Evolutionary conservation across 768 basidiomycete genomes (phyloP).

Genomic region (Russula foetens): DNA sequence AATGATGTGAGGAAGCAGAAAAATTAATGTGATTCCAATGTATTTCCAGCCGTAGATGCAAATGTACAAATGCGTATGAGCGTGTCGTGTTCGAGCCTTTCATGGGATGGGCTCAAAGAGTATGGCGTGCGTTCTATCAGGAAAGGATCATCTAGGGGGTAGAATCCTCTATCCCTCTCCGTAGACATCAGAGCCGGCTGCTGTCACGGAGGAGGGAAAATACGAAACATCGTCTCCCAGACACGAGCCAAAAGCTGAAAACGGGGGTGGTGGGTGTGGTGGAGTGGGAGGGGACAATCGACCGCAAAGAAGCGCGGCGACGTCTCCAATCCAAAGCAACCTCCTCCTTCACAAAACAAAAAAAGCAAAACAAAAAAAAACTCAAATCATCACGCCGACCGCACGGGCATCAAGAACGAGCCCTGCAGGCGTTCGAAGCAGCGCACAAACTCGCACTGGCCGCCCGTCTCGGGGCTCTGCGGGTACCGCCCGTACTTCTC

Average conservation of each 20-base stretch:
- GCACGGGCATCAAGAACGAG: background rate
- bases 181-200: slow-evolving; percentile 1
- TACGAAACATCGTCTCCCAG: background rate
- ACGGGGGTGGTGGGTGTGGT: background rate
- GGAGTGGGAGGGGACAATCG: no score
- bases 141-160: background rate
- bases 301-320: no score
- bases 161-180: background rate
- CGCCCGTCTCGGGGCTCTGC: slow-evolving; percentile 71
- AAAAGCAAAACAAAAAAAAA: no score
- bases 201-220: background rate
- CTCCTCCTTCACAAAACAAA: no score
- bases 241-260: background rate
- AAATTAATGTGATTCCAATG: background rate
- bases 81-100: background rate
- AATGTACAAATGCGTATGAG: background rate
- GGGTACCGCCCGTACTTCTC: slow-evolving; percentile 73
- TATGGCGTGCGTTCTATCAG: slow-evolving; percentile 3
- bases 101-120: background rate
- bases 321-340: no score
- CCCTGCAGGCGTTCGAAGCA: slow-evolving; percentile 33
- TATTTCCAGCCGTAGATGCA: background rate
- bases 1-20: background rate
- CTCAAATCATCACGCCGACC: no score
- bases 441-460: slow-evolving; percentile 68